A percentile compares a stretch with the other conserved stretches of the same genome.
Conservation (phyloP, 1,284 basidiomycete genomes). For the Sphaerobolus stellatus region DNA sequence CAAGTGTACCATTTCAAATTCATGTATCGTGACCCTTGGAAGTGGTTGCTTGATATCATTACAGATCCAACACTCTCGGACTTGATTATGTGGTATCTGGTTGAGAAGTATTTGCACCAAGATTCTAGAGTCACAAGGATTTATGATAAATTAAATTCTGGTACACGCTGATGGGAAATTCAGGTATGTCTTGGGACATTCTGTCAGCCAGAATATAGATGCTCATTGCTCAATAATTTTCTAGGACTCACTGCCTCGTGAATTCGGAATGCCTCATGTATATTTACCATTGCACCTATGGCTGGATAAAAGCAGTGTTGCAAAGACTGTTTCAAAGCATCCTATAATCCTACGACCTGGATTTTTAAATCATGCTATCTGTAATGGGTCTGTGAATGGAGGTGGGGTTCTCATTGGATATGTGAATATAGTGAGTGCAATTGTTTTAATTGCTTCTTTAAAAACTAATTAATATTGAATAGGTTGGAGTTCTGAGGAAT, state of each 20-base stretch:
- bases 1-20: constrained; percentile 21
- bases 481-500: constrained; percentile 23
- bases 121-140: constrained; percentile 17
- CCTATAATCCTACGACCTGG: constrained; percentile 26
- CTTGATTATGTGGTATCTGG: constrained; percentile 22
- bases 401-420: constrained; percentile 29
- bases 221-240: neutral
- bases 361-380: constrained; percentile 25
- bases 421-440: constrained; percentile 25
- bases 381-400: constrained; percentile 35
- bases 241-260: neutral
- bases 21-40: constrained; percentile 28
- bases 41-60: constrained; percentile 23
- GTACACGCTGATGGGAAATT: constrained; percentile 25
- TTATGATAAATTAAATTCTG: constrained; percentile 28
- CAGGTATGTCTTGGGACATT: too few relatives aligned
- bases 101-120: constrained; percentile 22
- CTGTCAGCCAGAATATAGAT: too few relatives aligned
- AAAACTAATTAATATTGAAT: constrained; percentile 7
- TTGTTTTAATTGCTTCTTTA: constrained; percentile 3
- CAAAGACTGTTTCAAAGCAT: constrained; percentile 26
- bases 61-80: constrained; percentile 23
- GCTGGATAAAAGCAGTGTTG: constrained; percentile 32
- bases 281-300: constrained; percentile 30
- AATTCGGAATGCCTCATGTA: neutral